A percentile compares a stretch with the other conserved stretches of the same genome.
Evolutionary conservation across 2,329 filamentous ascomycete species (phyloP).

Genomic region (Ceratocystis harringtonii): DNA sequence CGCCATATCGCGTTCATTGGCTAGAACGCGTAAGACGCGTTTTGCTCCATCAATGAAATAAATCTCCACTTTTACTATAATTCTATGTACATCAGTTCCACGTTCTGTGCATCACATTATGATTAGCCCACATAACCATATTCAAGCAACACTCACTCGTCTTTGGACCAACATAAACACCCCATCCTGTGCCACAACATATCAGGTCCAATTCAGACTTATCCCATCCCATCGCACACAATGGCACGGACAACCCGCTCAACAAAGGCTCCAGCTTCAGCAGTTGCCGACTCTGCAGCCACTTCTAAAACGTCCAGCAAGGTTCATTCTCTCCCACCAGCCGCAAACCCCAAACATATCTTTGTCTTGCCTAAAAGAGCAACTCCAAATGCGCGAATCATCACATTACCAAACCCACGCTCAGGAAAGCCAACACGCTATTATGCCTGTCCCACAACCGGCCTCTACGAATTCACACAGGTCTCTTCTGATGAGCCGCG

Average conservation of each 20-base stretch:
- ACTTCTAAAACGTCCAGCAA: constrained; percentile 23
- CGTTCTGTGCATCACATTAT: too few relatives aligned
- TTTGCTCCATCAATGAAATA: background rate
- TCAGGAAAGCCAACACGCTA: constrained; percentile 41
- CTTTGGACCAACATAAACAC: background rate
- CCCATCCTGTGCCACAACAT: background rate
- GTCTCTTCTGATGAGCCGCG: constrained; percentile 36
- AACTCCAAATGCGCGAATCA: constrained; percentile 39
- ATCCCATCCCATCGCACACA: background rate
- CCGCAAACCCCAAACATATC: constrained; percentile 35
- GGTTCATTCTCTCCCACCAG: constrained; percentile 29
- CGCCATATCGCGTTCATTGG: background rate
- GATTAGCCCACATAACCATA: too few relatives aligned
- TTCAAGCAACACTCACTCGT: too few relatives aligned
- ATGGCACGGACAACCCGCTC: constrained; percentile 38
- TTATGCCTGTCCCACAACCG: constrained; percentile 44
- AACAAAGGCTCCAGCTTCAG: constrained; percentile 24
- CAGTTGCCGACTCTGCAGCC: constrained; percentile 21
- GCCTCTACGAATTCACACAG: constrained; percentile 50
- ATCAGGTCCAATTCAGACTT: background rate
- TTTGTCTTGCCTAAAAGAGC: constrained; percentile 47
- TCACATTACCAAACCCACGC: constrained; percentile 46
- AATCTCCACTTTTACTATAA: background rate
- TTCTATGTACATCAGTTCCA: too few relatives aligned
- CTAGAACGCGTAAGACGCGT: background rate